Evolutionary conservation across 176 grass and related monocot genomes (phyloP), one percentile per base, ranked within the genome.

Genomic region (Oryza glaberrima): DNA sequence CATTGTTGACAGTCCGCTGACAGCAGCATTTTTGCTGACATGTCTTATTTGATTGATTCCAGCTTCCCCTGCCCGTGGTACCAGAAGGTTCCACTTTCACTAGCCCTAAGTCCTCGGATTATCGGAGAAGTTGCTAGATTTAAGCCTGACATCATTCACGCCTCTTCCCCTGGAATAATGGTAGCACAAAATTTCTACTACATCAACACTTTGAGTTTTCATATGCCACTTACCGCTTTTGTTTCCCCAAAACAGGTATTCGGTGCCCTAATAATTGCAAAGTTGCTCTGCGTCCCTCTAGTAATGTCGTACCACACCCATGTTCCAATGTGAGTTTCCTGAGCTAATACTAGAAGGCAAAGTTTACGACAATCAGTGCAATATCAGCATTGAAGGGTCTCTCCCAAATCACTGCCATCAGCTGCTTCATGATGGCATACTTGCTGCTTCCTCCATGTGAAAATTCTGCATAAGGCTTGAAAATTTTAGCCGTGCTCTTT

Each of bases 21-120:
- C 40, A 41, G 7, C 40, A 52, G 49, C 49, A 52, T 30, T 51
- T n/a, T 46, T 79, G 77, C 77, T 28, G 6, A 13, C 15, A 9
- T 44, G 65, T 23, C 45, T 74, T 49, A 15, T 15, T 49, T 81
- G 13, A 67, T 72, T 43, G 40, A 41, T 41, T 41, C 40, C 77
- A 92, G 95, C 76, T 95, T 95, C 80, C 95, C 92, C 46, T 98
- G 95, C 76, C 95, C 92, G 12, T 93, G 90, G 95, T 98, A 98
- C 66, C 88, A 91, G 45, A 98, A 98, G 65, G 95, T 98, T 75
- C 92, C 95, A 11, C 87, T 98, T 25, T 98, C 92, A 3, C 84
- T 98, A 6, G 95, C 95, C 1, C 90, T 98, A n/a, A 98, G 95
- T 69, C 95, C 95, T 67, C 90, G 95, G 80, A 98, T 98, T 60